These are phyloP conservation scores for Epichloe sp. DNA, from an alignment of 2,329 filamentous ascomycete species.

Conservation along the genomic window DNA sequence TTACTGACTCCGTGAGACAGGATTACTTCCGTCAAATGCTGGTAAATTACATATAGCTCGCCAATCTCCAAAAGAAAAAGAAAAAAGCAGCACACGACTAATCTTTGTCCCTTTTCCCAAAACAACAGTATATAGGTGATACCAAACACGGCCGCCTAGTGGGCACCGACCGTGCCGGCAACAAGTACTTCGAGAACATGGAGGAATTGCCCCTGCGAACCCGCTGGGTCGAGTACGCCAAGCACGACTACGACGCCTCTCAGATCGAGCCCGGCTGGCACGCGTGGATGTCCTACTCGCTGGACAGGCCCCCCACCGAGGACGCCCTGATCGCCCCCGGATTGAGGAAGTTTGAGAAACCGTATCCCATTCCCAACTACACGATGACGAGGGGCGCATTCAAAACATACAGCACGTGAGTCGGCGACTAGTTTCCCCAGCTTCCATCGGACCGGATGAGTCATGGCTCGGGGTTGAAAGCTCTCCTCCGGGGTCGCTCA, in stretches of 20 bases:
- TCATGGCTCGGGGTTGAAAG: too few species aligned
- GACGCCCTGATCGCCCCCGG: constrained; percentile 60
- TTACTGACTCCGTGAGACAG: constrained; percentile 30
- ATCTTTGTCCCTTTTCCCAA: not conserved
- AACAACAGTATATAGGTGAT: constrained; percentile 62
- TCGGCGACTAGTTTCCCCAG: constrained; percentile 13
- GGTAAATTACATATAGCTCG: constrained; percentile 41
- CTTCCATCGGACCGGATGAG: too few species aligned
- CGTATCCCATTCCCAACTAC: constrained; percentile 56
- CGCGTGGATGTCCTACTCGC: constrained; percentile 89
- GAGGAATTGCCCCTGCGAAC: constrained; percentile 96
- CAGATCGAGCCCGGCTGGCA: constrained; percentile 97
- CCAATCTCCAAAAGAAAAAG: not conserved
- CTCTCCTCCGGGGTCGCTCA: too few species aligned
- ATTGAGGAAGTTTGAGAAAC: constrained; percentile 62
- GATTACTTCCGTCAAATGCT: constrained; percentile 88
- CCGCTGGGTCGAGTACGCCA: constrained; percentile 94
- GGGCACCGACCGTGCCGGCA: constrained; percentile 78
- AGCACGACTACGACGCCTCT: constrained; percentile 66
- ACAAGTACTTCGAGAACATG: constrained; percentile 95
- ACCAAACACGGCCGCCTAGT: constrained; percentile 87
- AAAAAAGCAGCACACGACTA: not conserved
- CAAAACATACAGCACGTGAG: constrained; percentile 92
- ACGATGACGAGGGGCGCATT: constrained; percentile 69
- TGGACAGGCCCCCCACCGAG: constrained; percentile 71